A percentile compares a stretch with the other conserved stretches of the same genome.
These are phyloP conservation scores for Rubia balearica DNA, from an alignment of 305 asterid species.

Conservation along the genomic window DNA sequence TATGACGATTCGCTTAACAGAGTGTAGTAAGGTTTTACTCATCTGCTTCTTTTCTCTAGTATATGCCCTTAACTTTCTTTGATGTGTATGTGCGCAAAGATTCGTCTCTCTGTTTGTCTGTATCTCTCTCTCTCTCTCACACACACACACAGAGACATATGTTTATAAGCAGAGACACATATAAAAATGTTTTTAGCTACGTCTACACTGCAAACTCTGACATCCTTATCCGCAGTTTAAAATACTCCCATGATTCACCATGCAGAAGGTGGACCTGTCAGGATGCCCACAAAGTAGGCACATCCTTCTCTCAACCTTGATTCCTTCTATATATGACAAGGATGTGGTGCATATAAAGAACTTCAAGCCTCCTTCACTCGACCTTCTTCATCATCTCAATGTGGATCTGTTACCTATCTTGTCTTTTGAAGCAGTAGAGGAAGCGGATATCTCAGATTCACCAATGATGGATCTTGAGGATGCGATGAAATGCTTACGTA, in stretches of 20 bases:
- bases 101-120: conserved; percentile 4
- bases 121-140: neutral
- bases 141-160: neutral
- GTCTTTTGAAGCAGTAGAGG: conserved; percentile 63
- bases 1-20: conserved; percentile 58
- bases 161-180: neutral
- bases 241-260: conserved; percentile 13
- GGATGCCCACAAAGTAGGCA: conserved; percentile 65
- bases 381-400: conserved; percentile 25
- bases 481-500: conserved; percentile 48
- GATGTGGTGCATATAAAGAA: conserved; percentile 32
- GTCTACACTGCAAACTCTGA: neutral
- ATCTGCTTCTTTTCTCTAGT: conserved; percentile 11
- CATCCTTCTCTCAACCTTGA: conserved; percentile 50
- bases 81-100: conserved; percentile 3
- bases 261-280: conserved; percentile 75
- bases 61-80: neutral
- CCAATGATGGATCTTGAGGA: conserved; percentile 57
- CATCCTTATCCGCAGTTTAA: neutral
- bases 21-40: conserved; percentile 60
- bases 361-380: conserved; percentile 29
- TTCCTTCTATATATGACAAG: conserved; percentile 34
- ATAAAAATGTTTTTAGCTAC: neutral
- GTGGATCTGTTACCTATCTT: conserved; percentile 31
- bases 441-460: conserved; percentile 77